Evolutionary conservation across 176 grass and related monocot genomes (phyloP), one percentile per base, ranked within the genome.

Genomic region (Melocanna baccifera): DNA sequence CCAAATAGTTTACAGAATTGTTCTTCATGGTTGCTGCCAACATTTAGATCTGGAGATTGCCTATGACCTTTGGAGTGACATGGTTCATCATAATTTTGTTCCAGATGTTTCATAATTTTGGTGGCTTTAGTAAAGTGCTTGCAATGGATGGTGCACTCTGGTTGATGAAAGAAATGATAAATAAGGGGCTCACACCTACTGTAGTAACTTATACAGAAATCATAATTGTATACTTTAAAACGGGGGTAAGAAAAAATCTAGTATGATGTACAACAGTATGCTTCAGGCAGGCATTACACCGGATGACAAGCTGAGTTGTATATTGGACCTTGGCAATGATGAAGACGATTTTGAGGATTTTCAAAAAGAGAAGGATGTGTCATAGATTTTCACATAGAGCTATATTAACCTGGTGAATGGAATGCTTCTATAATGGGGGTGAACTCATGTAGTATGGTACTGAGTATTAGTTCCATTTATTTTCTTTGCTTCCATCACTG

Each of bases 121-220:
- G 67, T 80, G 89, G 91, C 28, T 97, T 58, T n/a, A 76, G 85
- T 64, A 92, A 92, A 84, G 69, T 92, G 53, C 75, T 43, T 83
- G 67, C 59, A 40, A 94, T 97, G 94, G 87, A 90, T 88, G 73
- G 48, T 39, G 85, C 89, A 10, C 29, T 46, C 28, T 36, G 9
- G 47, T 87, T 91, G 62, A 83, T 97, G 89, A 42, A 89, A 84
- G 70, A 97, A 85, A 91, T 97, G 94, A 36, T 63, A 68, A 67
- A 69, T 19, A 86, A 69, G 39, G 79, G 88, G 50, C 74, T 94
- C 62, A 59, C 67, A 68, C 89, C 82, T 29, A 97, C 83, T 64
- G 78, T 84, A 55, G 82, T 89, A 83, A 97, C 89, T 86, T 97
- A 91, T 72, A 93, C 79, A 73, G 70, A 82, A 77, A 41, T 94